Evolutionary conservation across 371 early-diverging fungal genomes (phyloP).

Genomic region (Rhizomucor pusillus): DNA sequence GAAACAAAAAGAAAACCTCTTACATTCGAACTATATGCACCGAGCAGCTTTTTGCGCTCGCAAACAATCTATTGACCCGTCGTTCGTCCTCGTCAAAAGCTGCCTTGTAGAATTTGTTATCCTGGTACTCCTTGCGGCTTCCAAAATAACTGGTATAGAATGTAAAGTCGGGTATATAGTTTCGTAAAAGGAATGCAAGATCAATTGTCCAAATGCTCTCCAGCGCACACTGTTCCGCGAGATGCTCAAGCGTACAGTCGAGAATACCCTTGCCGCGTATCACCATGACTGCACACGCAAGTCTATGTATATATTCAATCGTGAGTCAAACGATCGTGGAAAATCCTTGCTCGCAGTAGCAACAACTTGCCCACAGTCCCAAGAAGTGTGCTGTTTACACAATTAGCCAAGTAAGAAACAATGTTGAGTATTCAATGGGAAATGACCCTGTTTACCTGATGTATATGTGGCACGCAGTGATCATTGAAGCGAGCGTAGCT

Average conservation of each 20-base stretch:
- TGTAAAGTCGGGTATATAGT: conserved; percentile 76
- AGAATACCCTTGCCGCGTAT: conserved; percentile 54
- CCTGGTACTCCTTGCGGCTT: conserved; percentile 69
- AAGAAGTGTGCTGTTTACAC: conserved; percentile 26
- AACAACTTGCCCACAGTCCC: conserved; percentile 77
- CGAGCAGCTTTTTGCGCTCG: conserved; percentile 65
- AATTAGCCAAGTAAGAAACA: too few species aligned
- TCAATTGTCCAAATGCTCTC: conserved; percentile 89
- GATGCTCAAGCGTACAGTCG: conserved; percentile 37
- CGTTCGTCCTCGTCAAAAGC: conserved; percentile 69
- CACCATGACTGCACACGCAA: conserved; percentile 82
- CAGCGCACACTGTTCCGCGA: conserved; percentile 45
- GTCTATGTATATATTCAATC: conserved; percentile 61
- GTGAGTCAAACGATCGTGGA: too few species aligned
- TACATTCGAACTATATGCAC: conserved; percentile 75
- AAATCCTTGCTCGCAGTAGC: too few species aligned
- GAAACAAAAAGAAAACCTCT: conserved; percentile 9
- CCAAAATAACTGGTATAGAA: conserved; percentile 86
- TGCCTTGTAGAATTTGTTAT: conserved; percentile 68
- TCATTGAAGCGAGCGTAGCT: neutral
- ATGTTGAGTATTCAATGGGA: too few species aligned
- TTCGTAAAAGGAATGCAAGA: conserved; percentile 71
- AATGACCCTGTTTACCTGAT: too few species aligned
- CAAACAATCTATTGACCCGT: conserved; percentile 76
- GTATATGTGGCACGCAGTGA: neutral